phyloP scores from a whole-genome alignment of 1,284 basidiomycete genomes.

The Sanghuangporus weigelae region DNA sequence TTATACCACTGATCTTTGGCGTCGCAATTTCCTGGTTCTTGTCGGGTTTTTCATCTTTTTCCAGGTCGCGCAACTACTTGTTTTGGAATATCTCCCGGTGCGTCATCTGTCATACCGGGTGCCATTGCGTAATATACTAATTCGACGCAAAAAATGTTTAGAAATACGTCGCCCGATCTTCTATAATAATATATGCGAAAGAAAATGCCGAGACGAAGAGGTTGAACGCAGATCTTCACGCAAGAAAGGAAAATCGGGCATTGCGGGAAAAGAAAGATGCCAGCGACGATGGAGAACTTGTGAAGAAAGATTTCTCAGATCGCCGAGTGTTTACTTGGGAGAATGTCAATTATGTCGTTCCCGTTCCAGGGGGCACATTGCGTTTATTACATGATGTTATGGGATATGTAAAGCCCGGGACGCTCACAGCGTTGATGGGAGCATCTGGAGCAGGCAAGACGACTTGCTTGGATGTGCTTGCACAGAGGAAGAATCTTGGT shows the following conservation, averaged over 20 bases:
- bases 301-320: slow-evolving; percentile 25
- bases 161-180: slow-evolving; percentile 44
- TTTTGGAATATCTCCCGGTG: slow-evolving; percentile 61
- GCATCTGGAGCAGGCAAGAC: slow-evolving; percentile 81
- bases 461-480: slow-evolving; percentile 83
- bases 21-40: slow-evolving; percentile 51
- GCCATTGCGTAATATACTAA: background rate
- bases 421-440: slow-evolving; percentile 74
- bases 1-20: slow-evolving; percentile 51
- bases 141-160: slow-evolving; percentile 21
- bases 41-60: slow-evolving; percentile 65
- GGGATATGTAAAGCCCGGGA: slow-evolving; percentile 87
- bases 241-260: slow-evolving; percentile 39
- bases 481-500: slow-evolving; percentile 85
- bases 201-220: slow-evolving; percentile 65
- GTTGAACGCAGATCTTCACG: slow-evolving; percentile 55
- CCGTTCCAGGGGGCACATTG: slow-evolving; percentile 61
- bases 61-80: slow-evolving; percentile 54
- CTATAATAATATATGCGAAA: slow-evolving; percentile 64
- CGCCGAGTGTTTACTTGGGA: slow-evolving; percentile 68
- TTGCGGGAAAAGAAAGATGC: slow-evolving; percentile 30
- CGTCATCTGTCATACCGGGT: slow-evolving; percentile 21
- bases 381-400: slow-evolving; percentile 81
- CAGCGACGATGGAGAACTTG: slow-evolving; percentile 25
- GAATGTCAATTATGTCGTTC: slow-evolving; percentile 66